These are phyloP conservation scores for Miscanthus lutarioriparius DNA, from an alignment of 176 grass and related monocot genomes.

Conservation along the genomic window DNA sequence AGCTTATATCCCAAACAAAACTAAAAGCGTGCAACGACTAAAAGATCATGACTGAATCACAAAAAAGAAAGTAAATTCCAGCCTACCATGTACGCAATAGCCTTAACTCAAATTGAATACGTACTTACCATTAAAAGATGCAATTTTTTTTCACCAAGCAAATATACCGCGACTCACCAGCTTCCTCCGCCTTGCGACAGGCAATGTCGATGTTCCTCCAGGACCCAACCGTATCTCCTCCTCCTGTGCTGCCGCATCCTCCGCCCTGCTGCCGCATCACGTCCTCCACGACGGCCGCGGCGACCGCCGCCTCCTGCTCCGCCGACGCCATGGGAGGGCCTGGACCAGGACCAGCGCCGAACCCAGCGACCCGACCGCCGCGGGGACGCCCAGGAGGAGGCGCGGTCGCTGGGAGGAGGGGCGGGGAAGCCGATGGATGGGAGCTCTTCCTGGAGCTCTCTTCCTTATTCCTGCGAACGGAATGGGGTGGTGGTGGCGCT, in stretches of 20 bases:
- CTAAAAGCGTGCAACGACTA: background rate
- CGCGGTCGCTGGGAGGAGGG: background rate
- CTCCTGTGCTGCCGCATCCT: background rate
- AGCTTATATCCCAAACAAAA: slow-evolving; percentile 14
- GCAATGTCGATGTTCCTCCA: slow-evolving; percentile 50
- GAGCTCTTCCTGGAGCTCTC: background rate
- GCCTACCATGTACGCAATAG: background rate
- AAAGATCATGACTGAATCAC: background rate
- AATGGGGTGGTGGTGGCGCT: slow-evolving; percentile 40
- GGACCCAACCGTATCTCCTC: background rate
- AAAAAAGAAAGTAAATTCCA: background rate
- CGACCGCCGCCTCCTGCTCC: slow-evolving; percentile 35
- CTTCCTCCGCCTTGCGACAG: slow-evolving; percentile 63
- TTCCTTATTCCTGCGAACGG: slow-evolving; percentile 2
- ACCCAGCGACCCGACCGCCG: slow-evolving; percentile 31
- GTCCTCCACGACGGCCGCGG: slow-evolving; percentile 38
- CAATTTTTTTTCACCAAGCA: background rate
- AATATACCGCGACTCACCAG: slow-evolving; percentile 42
- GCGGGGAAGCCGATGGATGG: slow-evolving; percentile 25
- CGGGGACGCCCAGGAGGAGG: background rate
- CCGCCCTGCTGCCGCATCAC: slow-evolving; percentile 11
- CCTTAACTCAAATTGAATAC: background rate
- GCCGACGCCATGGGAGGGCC: slow-evolving; percentile 40
- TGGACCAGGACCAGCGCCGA: slow-evolving; percentile 28
- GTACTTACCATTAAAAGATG: background rate